Evolutionary conservation across 106 monocot genomes (phyloP), one percentile per base, ranked within the genome.

Genomic region (Vanilla planifolia): DNA sequence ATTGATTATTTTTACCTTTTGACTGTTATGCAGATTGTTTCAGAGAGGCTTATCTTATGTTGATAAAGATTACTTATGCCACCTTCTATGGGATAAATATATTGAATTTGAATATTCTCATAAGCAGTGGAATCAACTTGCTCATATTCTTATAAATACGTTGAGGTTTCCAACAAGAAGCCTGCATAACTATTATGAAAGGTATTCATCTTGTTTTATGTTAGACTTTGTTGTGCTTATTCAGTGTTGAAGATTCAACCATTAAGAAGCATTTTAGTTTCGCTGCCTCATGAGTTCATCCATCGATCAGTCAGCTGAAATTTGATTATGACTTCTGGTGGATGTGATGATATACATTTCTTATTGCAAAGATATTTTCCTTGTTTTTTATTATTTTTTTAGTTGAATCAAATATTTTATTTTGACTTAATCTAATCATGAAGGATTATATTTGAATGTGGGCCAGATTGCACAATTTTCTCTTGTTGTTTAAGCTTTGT

Each of bases 41-140:
- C 71, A 79, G 59, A 84, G 86, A 77, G 90, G 67, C 8, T 73
- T 96, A 47, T 74, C 74, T 43, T 87, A 73, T 72, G 77, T 96
- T 45, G 75, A 77, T 43, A 96, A 82, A 65, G 87, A 96, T 66
- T 91, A 91, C 36, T 73, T 60, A 30, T 79, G 89, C 63, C 42
- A 79, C 70, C 68, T 73, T 61, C 67, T 96, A 21, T 96, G 90
- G 96, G 87, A 96, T 72, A 84, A 77, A 51, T 96, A 84, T 67
- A 78, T 91, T 51, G 81, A 81, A 65, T 96, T 91, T 75, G 96
- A 96, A 48, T 58, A 82, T 75, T 84, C 79, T 20, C 57, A 57
- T 34, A 57, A 57, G 57, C 57, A 57, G 35, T 57, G 57, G 57
- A 17, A 21, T 35, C 57, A 21, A 21, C 35, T 57, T 34, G 57